A percentile compares a stretch with the other conserved stretches of the same genome.
Evolutionary conservation across 768 basidiomycete species (phyloP).

Genomic region (Nidula microcarpa): DNA sequence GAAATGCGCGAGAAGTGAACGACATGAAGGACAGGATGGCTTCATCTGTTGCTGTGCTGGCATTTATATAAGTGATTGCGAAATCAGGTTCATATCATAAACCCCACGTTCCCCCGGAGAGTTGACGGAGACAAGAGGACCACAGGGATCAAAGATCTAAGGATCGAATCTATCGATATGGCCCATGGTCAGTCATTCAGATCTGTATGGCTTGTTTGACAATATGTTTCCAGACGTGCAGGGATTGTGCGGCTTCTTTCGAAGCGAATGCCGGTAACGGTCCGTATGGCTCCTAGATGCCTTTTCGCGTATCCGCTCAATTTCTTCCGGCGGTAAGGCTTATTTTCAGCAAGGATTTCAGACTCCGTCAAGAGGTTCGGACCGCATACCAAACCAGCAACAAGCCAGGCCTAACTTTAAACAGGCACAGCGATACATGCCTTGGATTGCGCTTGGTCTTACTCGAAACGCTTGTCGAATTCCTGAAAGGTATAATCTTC

Average conservation of each 20-base stretch:
- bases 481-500: background rate
- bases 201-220: background rate
- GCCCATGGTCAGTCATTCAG: background rate
- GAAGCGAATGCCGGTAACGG: background rate
- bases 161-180: background rate
- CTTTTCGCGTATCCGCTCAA: constrained; percentile 13
- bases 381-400: background rate
- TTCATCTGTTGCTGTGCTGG: background rate
- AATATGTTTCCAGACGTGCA: background rate
- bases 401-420: background rate
- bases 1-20: constrained; percentile 12
- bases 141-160: constrained; percentile 1
- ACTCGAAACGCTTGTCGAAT: background rate
- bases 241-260: background rate
- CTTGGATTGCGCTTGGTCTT: background rate
- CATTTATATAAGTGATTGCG: constrained; percentile 19
- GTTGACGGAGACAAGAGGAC: constrained; percentile 28
- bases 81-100: constrained; percentile 11
- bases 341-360: constrained; percentile 15
- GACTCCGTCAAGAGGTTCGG: background rate
- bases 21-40: constrained; percentile 14
- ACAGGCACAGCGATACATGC: background rate
- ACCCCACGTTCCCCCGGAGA: constrained; percentile 31
- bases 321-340: constrained; percentile 22
- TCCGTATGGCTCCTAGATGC: constrained; percentile 5